Conservation (phyloP, 306 rosid species). For the Castanea crenata region DNA sequence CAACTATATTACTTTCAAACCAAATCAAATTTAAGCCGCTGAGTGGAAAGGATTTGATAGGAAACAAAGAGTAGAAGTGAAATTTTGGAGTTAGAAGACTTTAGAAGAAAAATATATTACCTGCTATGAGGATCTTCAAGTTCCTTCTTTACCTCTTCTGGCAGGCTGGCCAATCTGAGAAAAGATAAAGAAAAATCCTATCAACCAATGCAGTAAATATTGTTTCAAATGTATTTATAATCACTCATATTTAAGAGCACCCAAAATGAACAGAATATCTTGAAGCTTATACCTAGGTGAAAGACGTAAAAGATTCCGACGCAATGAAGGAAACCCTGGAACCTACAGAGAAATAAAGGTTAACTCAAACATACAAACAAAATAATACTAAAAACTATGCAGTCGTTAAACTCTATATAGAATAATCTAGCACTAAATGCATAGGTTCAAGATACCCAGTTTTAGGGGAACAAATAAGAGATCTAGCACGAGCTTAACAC, state of each 20-base stretch:
- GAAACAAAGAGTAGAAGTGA: not conserved
- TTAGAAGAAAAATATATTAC: slow-evolving; percentile 38
- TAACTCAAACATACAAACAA: not conserved
- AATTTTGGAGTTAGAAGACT: slow-evolving; percentile 18
- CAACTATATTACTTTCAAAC: not conserved
- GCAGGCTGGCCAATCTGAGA: slow-evolving; percentile 71
- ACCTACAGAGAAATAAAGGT: slow-evolving; percentile 27
- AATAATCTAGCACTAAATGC: not conserved
- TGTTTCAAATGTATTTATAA: slow-evolving; percentile 7
- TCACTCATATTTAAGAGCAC: slow-evolving; percentile 2
- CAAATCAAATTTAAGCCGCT: not conserved
- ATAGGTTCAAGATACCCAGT: not conserved
- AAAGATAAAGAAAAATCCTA: slow-evolving; percentile 4
- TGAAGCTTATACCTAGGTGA: slow-evolving; percentile 60
- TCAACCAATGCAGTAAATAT: slow-evolving; percentile 10
- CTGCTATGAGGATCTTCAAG: slow-evolving; percentile 86
- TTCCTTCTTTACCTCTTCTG: slow-evolving; percentile 65
- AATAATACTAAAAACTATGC: not conserved
- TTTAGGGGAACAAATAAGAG: not conserved
- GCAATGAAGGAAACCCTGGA: slow-evolving; percentile 68
- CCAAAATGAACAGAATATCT: not conserved
- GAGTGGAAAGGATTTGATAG: slow-evolving; percentile 6
- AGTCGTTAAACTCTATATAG: not conserved
- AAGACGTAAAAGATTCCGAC: slow-evolving; percentile 68
- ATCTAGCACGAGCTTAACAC: not conserved